These are phyloP conservation scores for Xylaria sp. DNA, from an alignment of 2,329 filamentous ascomycete genomes.

Conservation along the genomic window DNA sequence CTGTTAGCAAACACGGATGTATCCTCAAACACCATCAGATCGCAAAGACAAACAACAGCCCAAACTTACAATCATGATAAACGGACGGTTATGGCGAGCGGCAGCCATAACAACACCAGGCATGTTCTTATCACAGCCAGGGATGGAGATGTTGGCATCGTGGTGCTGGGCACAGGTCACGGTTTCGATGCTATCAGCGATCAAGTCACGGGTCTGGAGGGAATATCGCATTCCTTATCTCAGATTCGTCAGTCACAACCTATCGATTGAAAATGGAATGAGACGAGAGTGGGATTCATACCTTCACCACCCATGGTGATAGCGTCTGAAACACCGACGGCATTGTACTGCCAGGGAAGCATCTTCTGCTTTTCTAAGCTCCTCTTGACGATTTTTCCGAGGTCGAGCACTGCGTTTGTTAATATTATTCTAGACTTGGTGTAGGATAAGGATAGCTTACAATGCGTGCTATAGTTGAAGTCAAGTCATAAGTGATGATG, in stretches of 20 bases:
- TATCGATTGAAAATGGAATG: neutral
- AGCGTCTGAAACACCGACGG: conserved; percentile 79
- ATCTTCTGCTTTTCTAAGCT: conserved; percentile 75
- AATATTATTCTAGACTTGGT: conserved; percentile 2
- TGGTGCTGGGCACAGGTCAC: conserved; percentile 89
- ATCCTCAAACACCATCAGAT: neutral
- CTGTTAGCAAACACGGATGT: neutral
- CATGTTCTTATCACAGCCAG: conserved; percentile 98
- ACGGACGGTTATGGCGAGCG: conserved; percentile 84
- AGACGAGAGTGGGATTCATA: conserved; percentile 29
- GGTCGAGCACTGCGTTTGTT: conserved; percentile 62
- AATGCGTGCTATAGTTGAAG: conserved; percentile 25
- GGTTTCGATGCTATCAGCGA: conserved; percentile 90
- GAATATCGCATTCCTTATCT: conserved; percentile 84
- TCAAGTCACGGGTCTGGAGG: conserved; percentile 83
- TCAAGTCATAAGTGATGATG: conserved; percentile 4
- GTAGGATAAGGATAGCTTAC: conserved; percentile 20
- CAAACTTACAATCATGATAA: conserved; percentile 66
- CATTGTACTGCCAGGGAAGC: conserved; percentile 93
- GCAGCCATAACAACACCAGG: conserved; percentile 87
- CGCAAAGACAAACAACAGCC: neutral
- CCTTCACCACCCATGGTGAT: conserved; percentile 95
- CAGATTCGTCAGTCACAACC: neutral
- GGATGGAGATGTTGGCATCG: conserved; percentile 88
- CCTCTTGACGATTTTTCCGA: conserved; percentile 82